Evolutionary conservation across 1,139 yeast species (phyloP).

Genomic region (Meyerozyma athensensis): DNA sequence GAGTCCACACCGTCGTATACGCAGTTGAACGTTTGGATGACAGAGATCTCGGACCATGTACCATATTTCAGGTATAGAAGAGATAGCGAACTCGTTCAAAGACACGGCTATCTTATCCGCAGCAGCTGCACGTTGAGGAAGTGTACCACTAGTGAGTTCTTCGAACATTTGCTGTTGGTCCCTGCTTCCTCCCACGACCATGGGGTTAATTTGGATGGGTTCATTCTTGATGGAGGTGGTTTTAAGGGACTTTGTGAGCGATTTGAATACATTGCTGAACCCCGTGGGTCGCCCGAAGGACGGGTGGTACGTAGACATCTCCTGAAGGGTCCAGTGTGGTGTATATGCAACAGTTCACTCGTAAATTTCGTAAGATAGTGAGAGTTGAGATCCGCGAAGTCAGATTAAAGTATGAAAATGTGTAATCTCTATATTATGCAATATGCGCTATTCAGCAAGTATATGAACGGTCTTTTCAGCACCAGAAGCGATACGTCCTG

Average conservation of each 20-base stretch:
- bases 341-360: too few relatives aligned
- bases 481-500: slow-evolving; percentile 18
- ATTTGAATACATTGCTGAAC: slow-evolving; percentile 47
- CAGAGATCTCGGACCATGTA: slow-evolving; percentile 58
- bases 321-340: too few relatives aligned
- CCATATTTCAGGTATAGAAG: slow-evolving; percentile 75
- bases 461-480: slow-evolving; percentile 9
- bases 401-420: too few relatives aligned
- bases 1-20: slow-evolving; percentile 52
- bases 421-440: neutral
- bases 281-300: slow-evolving; percentile 31
- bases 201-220: slow-evolving; percentile 48
- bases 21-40: slow-evolving; percentile 31
- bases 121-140: slow-evolving; percentile 44
- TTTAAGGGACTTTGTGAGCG: slow-evolving; percentile 50
- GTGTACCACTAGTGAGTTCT: slow-evolving; percentile 34
- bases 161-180: slow-evolving; percentile 44
- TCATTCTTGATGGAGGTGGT: slow-evolving; percentile 25
- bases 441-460: neutral
- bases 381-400: too few relatives aligned
- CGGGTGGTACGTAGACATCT: slow-evolving; percentile 36
- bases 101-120: slow-evolving; percentile 49
- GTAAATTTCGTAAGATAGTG: too few relatives aligned
- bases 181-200: slow-evolving; percentile 59
- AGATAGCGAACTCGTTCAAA: slow-evolving; percentile 48